These are phyloP conservation scores for Herpetospermum pedunculosum DNA, from an alignment of 306 rosid genomes.

Conservation along the genomic window DNA sequence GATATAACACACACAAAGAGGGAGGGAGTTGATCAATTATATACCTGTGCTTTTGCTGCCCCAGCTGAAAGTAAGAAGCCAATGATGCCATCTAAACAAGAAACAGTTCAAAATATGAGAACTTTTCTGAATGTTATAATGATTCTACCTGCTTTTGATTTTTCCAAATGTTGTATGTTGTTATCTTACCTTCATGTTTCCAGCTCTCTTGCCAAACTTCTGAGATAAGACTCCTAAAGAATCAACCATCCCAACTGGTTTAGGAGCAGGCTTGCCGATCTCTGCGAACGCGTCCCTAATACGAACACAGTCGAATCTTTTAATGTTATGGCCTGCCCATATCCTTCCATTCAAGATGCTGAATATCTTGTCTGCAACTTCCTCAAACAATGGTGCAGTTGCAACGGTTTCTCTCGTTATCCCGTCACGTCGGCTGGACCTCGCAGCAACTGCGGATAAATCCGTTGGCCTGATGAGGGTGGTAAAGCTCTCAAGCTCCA, in stretches of 20 bases:
- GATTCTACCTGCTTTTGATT: background rate
- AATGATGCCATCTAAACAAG: constrained; percentile 75
- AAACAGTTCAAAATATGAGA: constrained; percentile 3
- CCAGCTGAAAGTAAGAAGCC: constrained; percentile 80
- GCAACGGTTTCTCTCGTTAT: constrained; percentile 54
- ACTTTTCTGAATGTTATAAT: background rate
- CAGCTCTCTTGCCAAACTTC: constrained; percentile 88
- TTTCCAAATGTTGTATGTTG: background rate
- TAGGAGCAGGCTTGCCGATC: constrained; percentile 54
- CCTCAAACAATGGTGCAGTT: constrained; percentile 65
- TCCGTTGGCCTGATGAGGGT: constrained; percentile 63
- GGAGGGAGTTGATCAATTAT: background rate
- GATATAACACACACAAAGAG: background rate
- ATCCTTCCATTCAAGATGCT: constrained; percentile 61
- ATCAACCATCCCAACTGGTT: constrained; percentile 58
- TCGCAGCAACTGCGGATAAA: constrained; percentile 37
- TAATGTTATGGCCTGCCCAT: constrained; percentile 95
- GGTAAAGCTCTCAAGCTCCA: constrained; percentile 63
- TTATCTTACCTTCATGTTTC: constrained; percentile 81
- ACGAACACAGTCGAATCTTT: constrained; percentile 70
- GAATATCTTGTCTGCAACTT: constrained; percentile 72
- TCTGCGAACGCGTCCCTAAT: constrained; percentile 66
- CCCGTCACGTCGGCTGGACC: constrained; percentile 60
- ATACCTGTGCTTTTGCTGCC: constrained; percentile 87
- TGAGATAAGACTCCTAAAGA: constrained; percentile 51